A percentile compares a stretch with the other conserved stretches of the same genome.
Evolutionary conservation across 306 rosid species (phyloP).

Genomic region (Prosopis cineraria): DNA sequence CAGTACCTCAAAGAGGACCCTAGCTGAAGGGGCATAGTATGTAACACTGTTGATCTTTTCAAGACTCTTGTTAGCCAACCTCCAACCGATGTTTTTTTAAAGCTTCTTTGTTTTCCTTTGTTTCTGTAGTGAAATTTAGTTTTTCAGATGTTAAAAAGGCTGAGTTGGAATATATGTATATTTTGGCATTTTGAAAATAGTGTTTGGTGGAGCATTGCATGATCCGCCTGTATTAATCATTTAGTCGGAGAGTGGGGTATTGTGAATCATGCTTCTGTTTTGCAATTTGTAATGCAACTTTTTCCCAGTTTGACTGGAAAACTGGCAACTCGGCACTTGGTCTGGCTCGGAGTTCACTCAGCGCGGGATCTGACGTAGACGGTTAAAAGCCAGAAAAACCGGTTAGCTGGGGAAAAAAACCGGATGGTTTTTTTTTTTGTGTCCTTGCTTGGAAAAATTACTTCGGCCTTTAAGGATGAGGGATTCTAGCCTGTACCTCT

Average conservation of each 20-base stretch:
- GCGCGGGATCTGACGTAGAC: too few species aligned
- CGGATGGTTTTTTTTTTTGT: too few species aligned
- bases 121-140: background rate
- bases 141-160: background rate
- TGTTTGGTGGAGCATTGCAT: background rate
- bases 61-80: background rate
- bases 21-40: constrained; percentile 78
- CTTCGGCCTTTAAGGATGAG: background rate
- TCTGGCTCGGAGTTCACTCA: too few species aligned
- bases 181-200: background rate
- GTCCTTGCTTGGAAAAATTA: background rate
- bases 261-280: background rate
- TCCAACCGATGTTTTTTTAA: constrained; percentile 22
- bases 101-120: constrained; percentile 8
- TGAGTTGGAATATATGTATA: background rate
- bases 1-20: constrained; percentile 88
- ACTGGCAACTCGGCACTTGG: background rate
- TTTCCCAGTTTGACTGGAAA: background rate
- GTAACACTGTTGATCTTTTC: background rate
- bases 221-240: background rate
- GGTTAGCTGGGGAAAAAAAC: background rate
- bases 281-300: background rate
- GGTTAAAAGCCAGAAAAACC: background rate
- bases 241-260: background rate
- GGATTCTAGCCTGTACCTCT: too few species aligned